Evolutionary conservation across 129 eudicot species (phyloP).

Genomic region (Centella asiatica): DNA sequence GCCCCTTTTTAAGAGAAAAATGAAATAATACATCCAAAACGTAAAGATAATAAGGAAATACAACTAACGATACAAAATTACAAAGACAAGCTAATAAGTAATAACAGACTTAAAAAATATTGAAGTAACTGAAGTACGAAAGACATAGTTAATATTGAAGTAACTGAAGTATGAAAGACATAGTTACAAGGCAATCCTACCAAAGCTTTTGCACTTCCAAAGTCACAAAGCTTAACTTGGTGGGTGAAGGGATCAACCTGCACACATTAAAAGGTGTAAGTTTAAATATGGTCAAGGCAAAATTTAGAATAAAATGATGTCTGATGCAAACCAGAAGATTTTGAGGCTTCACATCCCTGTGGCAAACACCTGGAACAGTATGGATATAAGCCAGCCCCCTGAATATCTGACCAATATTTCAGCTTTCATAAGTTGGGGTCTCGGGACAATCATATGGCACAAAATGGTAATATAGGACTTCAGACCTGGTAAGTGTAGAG

Average conservation of each 20-base stretch:
- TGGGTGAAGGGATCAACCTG: constrained; percentile 78
- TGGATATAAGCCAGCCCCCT: constrained; percentile 82
- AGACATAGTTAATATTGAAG: too few relatives aligned
- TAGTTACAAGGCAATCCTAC: constrained; percentile 27
- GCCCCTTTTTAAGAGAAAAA: too few relatives aligned
- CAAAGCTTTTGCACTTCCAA: constrained; percentile 81
- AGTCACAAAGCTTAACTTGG: constrained; percentile 73
- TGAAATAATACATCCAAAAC: too few relatives aligned
- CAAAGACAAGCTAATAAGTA: too few relatives aligned
- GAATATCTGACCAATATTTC: constrained; percentile 36
- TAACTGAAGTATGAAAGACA: neutral
- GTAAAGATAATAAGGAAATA: too few relatives aligned
- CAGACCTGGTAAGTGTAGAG: constrained; percentile 66
- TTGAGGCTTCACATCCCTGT: constrained; percentile 80
- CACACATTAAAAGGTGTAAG: neutral
- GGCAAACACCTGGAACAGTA: constrained; percentile 68
- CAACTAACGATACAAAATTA: too few relatives aligned
- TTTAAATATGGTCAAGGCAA: neutral
- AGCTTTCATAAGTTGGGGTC: neutral
- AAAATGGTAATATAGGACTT: neutral
- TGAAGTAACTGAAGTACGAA: too few relatives aligned
- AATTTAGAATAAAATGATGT: neutral
- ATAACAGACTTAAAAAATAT: too few relatives aligned
- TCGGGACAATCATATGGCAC: neutral
- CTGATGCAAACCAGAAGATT: constrained; percentile 47